These are phyloP conservation scores for Suillus decipiens DNA, from an alignment of 768 basidiomycete genomes.

Conservation along the genomic window DNA sequence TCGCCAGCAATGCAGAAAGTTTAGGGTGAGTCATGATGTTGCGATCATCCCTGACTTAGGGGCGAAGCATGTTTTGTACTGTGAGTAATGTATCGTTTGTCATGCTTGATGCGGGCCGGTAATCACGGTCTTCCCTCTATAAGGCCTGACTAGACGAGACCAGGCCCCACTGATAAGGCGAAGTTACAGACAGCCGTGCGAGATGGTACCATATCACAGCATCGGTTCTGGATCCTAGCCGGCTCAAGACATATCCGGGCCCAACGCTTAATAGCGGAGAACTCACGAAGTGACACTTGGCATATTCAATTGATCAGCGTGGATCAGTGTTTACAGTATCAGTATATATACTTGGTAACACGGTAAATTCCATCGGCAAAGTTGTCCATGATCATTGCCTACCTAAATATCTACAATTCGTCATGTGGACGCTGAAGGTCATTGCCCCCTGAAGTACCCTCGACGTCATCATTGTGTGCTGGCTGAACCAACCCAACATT, in stretches of 20 bases:
- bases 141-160: background rate
- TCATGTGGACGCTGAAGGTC: background rate
- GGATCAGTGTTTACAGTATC: background rate
- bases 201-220: background rate
- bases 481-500: background rate
- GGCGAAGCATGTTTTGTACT: background rate
- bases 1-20: background rate
- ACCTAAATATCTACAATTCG: constrained; percentile 1
- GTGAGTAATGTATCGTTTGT: background rate
- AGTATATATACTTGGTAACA: background rate
- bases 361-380: background rate
- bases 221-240: constrained; percentile 3
- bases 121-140: background rate
- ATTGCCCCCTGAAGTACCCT: background rate
- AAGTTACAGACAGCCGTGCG: background rate
- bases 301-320: background rate
- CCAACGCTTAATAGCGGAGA: background rate
- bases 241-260: background rate
- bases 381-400: background rate
- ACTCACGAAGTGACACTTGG: background rate
- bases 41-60: background rate
- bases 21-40: background rate
- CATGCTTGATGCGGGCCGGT: background rate
- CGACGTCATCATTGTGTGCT: background rate
- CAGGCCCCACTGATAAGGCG: background rate